Conservation (phyloP, 176 grass and related monocot species). For the Juncus effusus region DNA sequence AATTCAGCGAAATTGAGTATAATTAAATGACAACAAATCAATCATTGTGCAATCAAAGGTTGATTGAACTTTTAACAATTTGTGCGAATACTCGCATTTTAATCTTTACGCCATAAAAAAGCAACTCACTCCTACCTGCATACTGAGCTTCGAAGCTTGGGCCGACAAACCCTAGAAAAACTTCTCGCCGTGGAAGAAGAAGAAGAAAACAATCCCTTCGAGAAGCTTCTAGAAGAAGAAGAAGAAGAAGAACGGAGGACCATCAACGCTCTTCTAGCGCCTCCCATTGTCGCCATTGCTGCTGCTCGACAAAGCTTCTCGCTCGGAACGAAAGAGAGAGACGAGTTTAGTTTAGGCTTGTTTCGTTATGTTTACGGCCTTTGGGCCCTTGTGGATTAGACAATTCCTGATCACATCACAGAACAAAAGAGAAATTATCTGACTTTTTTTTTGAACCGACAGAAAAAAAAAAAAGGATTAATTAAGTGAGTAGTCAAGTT, state of each 20-base stretch:
- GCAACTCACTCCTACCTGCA: background rate
- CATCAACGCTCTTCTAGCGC: slow-evolving; percentile 20
- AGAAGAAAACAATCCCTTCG: background rate
- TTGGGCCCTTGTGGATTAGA: no score
- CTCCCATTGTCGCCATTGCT: slow-evolving; percentile 17
- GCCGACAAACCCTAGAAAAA: slow-evolving; percentile 24
- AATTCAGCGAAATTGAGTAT: background rate
- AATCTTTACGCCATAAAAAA: background rate
- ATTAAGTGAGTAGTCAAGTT: no score
- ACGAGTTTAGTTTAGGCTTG: no score
- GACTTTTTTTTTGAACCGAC: background rate
- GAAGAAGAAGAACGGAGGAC: slow-evolving; percentile 25
- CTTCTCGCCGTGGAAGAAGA: background rate
- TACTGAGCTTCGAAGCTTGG: background rate
- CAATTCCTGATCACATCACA: background rate
- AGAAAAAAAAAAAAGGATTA: background rate
- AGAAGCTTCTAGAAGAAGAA: slow-evolving; percentile 13
- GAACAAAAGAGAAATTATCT: background rate
- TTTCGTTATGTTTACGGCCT: no score
- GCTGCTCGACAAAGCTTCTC: background rate
- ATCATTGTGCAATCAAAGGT: no score
- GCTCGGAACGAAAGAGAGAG: background rate
- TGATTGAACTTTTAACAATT: background rate
- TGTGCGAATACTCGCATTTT: background rate
- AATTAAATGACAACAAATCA: background rate